Evolutionary conservation across 2,329 filamentous ascomycete genomes (phyloP), one percentile per base, ranked within the genome.

Genomic region (Monilinia fructigena): DNA sequence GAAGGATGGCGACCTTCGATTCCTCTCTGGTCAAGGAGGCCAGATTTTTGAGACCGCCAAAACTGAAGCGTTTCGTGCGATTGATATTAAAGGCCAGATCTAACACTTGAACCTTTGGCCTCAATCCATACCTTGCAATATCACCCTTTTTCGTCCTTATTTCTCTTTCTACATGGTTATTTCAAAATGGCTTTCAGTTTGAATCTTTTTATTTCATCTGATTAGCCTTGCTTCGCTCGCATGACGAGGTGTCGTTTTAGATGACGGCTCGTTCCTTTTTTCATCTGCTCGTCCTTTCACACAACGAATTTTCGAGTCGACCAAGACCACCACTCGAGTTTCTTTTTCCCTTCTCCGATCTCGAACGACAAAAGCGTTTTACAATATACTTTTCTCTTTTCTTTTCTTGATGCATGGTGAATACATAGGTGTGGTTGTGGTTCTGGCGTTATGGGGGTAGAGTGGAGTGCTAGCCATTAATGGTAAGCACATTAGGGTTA

Each of bases 31-130:
- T 74, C 93, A 93, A 80, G 91, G 89, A 60, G 85, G 85, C 62
- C 76, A 78, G 53, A 79, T 89, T 26, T 97, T 98, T 78, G 92
- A 97, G 76, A 77, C 80, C 63, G 86, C 91, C 67, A 90, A 89
- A 77, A 79, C 82, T 50, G 83, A 84, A 69, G 94, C 94, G 59
- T 96, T 97, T 79, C 85, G 87, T 75, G 89, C 88, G 76, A 90
- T 98, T 82, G 93, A 98, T 80, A 96, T 98, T 82, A 97, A 98
- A 82, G 93, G 94, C 75, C 94, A 98, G 80, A 96, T 97, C 76
- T 95, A 74, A 75, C 67, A 67, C 70, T 68, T 56, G 56, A 69
- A 23, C 47, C 45, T 50, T 62, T 35, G 67, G 65, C 47, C 60
- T 63, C 52, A 62, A 45, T 65, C 55, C 55, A 63, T 66, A 62